A percentile compares a stretch with the other conserved stretches of the same genome.
phyloP scores from a whole-genome alignment of 768 basidiomycete genomes.

The Antrodiella citrinella region DNA sequence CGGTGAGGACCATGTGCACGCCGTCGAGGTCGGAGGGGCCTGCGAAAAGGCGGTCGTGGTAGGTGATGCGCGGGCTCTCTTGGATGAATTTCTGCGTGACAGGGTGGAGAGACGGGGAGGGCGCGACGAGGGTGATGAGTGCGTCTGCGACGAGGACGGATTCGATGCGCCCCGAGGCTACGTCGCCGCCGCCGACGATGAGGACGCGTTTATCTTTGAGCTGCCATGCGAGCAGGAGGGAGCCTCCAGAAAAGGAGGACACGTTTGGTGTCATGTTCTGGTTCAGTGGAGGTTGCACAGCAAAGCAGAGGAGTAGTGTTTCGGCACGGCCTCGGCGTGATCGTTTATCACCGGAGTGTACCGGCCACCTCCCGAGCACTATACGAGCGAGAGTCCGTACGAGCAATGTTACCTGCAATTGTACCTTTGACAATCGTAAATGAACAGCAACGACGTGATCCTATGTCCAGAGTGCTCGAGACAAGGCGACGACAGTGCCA shows the following conservation, averaged over 20 bases:
- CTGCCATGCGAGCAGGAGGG: slow-evolving; percentile 91
- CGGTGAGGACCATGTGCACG: slow-evolving; percentile 84
- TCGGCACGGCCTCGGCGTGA: too few relatives aligned
- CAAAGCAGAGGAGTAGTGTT: too few relatives aligned
- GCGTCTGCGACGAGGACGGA: slow-evolving; percentile 80
- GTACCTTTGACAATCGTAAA: too few relatives aligned
- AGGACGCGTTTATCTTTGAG: slow-evolving; percentile 78
- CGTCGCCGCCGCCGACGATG: slow-evolving; percentile 89
- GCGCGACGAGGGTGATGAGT: slow-evolving; percentile 69
- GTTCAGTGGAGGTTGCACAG: too few relatives aligned
- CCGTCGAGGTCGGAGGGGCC: slow-evolving; percentile 58
- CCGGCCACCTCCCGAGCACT: too few relatives aligned
- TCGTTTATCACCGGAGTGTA: too few relatives aligned
- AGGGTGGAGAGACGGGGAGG: slow-evolving; percentile 54
- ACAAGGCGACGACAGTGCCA: too few relatives aligned
- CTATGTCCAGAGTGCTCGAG: too few relatives aligned
- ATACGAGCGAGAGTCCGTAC: too few relatives aligned
- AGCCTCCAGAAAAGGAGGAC: slow-evolving; percentile 42
- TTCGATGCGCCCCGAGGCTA: slow-evolving; percentile 83
- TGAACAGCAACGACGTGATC: too few relatives aligned
- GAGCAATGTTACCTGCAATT: too few relatives aligned
- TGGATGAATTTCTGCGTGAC: slow-evolving; percentile 47
- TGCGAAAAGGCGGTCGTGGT: slow-evolving; percentile 62
- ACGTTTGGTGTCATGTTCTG: slow-evolving; percentile 9
- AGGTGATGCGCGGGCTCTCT: slow-evolving; percentile 48